These are phyloP conservation scores for Lolium multiflorum DNA, from an alignment of 176 grass and related monocot genomes.

Conservation along the genomic window DNA sequence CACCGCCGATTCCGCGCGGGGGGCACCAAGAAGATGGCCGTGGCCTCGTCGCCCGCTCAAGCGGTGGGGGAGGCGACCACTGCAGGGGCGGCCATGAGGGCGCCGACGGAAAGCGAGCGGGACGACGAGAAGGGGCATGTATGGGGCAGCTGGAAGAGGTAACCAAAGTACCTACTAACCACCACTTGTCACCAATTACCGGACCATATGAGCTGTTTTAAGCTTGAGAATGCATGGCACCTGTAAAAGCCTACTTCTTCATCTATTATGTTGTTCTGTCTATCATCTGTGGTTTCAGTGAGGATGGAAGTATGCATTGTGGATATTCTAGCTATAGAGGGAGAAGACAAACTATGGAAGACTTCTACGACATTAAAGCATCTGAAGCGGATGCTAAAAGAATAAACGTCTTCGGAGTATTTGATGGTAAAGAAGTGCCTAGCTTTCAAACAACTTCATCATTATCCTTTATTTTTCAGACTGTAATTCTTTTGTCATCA, in stretches of 20 bases:
- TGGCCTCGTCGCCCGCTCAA: conserved; percentile 28
- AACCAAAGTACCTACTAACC: background rate
- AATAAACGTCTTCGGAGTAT: conserved; percentile 82
- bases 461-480: conserved; percentile 30
- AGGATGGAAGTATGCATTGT: conserved; percentile 75
- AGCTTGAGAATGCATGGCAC: background rate
- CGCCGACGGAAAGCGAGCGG: conserved; percentile 21
- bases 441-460: conserved; percentile 23
- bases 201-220: conserved; percentile 20
- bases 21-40: conserved; percentile 52
- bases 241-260: conserved; percentile 30
- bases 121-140: conserved; percentile 42
- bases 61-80: conserved; percentile 38
- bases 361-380: conserved; percentile 75
- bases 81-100: conserved; percentile 25
- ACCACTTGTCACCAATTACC: background rate
- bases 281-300: conserved; percentile 58
- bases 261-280: conserved; percentile 31
- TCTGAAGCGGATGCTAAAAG: conserved; percentile 61
- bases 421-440: conserved; percentile 65
- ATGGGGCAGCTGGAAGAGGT: conserved; percentile 81
- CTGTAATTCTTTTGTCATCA: conserved; percentile 41
- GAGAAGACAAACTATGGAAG: conserved; percentile 85
- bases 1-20: conserved; percentile 50
- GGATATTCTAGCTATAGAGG: conserved; percentile 87